Conservation (phyloP, 2,329 filamentous ascomycete genomes). For the Trichoderma asperellum region DNA sequence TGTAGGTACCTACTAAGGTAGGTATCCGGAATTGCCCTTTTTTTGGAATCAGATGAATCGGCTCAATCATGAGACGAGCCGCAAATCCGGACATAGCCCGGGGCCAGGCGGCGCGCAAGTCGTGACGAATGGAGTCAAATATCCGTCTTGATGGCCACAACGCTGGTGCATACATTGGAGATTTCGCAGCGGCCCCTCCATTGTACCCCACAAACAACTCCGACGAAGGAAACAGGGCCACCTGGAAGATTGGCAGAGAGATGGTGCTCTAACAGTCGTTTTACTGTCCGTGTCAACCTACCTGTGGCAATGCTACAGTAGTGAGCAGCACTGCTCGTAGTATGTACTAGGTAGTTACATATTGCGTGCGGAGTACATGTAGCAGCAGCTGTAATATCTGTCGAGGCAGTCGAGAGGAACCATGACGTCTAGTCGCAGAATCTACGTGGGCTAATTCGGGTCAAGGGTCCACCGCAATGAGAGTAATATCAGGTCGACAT, state of each 20-base stretch:
- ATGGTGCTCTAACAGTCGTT: background rate
- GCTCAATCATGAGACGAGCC: background rate
- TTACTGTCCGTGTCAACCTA: background rate
- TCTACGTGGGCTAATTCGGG: background rate
- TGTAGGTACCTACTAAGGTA: background rate
- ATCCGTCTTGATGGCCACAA: slow-evolving; percentile 1
- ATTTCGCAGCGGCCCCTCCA: background rate
- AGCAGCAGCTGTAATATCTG: background rate
- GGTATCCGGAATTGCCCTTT: background rate
- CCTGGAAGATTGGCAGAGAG: background rate
- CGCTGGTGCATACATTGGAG: too few species aligned
- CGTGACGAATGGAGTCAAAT: slow-evolving; percentile 8
- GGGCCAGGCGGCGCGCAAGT: background rate
- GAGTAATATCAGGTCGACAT: background rate
- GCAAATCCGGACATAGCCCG: slow-evolving; percentile 7
- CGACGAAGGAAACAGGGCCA: background rate
- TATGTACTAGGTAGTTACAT: too few species aligned
- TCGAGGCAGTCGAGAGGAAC: background rate
- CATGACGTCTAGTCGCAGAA: slow-evolving; percentile 26
- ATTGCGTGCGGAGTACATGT: too few species aligned
- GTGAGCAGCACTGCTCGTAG: background rate
- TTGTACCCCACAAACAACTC: slow-evolving; percentile 10
- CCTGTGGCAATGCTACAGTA: background rate
- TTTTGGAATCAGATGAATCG: background rate
- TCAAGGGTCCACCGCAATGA: background rate